Conservation (phyloP, 2,329 filamentous ascomycete genomes). For the Alternaria viburni region DNA sequence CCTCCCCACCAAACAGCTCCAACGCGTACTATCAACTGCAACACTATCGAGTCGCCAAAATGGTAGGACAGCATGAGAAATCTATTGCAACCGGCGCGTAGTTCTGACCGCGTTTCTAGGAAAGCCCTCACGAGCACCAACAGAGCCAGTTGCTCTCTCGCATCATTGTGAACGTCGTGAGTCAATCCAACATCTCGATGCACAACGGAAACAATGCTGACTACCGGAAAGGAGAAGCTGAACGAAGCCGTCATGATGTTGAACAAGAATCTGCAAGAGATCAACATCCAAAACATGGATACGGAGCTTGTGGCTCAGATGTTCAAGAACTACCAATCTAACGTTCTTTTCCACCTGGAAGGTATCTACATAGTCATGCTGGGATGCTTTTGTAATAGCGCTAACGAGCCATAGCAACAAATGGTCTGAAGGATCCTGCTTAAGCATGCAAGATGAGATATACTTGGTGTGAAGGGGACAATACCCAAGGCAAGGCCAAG, state of each 20-base stretch:
- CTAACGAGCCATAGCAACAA: conserved; percentile 66
- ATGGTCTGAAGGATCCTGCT: conserved; percentile 79
- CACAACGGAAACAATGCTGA: conserved; percentile 8
- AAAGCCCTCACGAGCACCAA: conserved; percentile 97
- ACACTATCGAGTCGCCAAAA: conserved; percentile 12
- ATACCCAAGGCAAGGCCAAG: not conserved
- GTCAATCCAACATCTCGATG: conserved; percentile 45
- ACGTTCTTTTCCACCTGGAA: conserved; percentile 95
- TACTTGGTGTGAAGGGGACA: not conserved
- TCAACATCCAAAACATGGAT: conserved; percentile 99
- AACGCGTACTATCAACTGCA: conserved; percentile 21
- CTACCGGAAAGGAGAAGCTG: conserved; percentile 81
- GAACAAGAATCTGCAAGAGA: conserved; percentile 93
- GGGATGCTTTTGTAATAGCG: not conserved
- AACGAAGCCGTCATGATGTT: conserved; percentile 92
- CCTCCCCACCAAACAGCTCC: conserved; percentile 29
- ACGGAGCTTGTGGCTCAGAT: conserved; percentile 97
- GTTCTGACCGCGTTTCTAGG: conserved; percentile 57
- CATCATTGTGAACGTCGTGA: conserved; percentile 96
- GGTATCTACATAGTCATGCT: conserved; percentile 60
- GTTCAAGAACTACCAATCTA: conserved; percentile 99
- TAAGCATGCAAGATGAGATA: conserved; percentile 46
- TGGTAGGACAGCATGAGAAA: conserved; percentile 28
- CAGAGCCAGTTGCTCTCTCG: conserved; percentile 91
- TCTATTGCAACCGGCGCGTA: not conserved